Percentiles rank a stretch among this genome's conserved stretches.
These are phyloP conservation scores for Vigna unguiculata DNA, from an alignment of 306 rosid genomes.

Conservation along the genomic window DNA sequence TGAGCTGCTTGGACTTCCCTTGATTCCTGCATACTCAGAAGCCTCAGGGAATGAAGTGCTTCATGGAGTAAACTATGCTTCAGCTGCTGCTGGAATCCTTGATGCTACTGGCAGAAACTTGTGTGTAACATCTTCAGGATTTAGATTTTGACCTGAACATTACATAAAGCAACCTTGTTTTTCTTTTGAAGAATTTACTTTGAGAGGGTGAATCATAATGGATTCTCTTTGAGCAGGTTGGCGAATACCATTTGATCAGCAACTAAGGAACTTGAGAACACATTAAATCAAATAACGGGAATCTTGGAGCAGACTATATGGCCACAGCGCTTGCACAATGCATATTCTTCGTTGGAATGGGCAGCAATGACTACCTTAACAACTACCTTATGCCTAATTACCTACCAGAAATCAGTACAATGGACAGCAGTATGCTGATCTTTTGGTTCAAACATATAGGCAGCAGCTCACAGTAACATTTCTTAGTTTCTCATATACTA, in stretches of 20 bases:
- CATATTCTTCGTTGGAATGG: conserved; percentile 91
- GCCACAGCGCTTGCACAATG: conserved; percentile 56
- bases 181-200: not conserved
- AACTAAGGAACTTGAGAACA: conserved; percentile 77
- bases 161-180: not conserved
- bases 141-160: not conserved
- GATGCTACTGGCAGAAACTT: conserved; percentile 87
- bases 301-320: conserved; percentile 64
- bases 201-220: not conserved
- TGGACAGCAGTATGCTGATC: conserved; percentile 71
- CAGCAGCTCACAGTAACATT: conserved; percentile 74
- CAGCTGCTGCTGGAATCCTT: conserved; percentile 96
- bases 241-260: conserved; percentile 82
- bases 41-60: conserved; percentile 67
- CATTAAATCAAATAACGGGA: conserved; percentile 66
- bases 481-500: not conserved
- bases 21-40: conserved; percentile 74
- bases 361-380: conserved; percentile 95
- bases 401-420: conserved; percentile 73
- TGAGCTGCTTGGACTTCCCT: conserved; percentile 85
- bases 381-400: conserved; percentile 96
- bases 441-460: conserved; percentile 66
- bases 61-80: conserved; percentile 89
- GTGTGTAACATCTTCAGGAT: conserved; percentile 49
- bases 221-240: conserved; percentile 58